phyloP scores from a whole-genome alignment of 2,329 filamentous ascomycete genomes.

The Seiridium unicorne region DNA sequence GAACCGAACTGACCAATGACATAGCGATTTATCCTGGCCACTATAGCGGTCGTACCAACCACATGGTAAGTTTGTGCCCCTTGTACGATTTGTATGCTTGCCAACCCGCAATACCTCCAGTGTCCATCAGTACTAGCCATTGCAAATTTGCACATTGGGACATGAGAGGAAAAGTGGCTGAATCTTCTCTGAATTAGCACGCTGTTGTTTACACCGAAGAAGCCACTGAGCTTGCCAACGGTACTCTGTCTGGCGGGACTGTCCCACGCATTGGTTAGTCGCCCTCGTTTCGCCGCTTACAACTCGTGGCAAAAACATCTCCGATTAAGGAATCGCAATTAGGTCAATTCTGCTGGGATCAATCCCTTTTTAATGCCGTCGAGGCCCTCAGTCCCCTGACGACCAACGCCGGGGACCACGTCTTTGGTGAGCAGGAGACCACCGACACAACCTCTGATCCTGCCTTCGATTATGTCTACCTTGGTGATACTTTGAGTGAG shows the following conservation, averaged over 20 bases:
- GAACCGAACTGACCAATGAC: not conserved
- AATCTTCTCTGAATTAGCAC: conserved; percentile 24
- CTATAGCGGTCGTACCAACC: conserved; percentile 41
- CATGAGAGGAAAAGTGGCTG: no score
- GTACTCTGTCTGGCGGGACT: conserved; percentile 42
- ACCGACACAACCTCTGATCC: not conserved
- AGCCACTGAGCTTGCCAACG: conserved; percentile 33
- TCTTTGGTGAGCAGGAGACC: conserved; percentile 2
- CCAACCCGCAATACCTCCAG: no score
- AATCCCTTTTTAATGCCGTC: conserved; percentile 44
- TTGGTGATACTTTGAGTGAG: not conserved
- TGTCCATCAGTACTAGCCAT: no score
- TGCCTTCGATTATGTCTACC: conserved; percentile 2
- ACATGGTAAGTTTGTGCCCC: conserved; percentile 28
- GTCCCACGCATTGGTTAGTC: conserved; percentile 48
- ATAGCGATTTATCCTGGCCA: conserved; percentile 33
- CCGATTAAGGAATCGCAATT: not conserved
- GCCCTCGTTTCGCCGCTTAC: not conserved
- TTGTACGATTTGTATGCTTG: no score
- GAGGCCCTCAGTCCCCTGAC: conserved; percentile 2
- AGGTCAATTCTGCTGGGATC: conserved; percentile 55
- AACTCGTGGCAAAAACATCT: not conserved
- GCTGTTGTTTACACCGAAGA: conserved; percentile 42
- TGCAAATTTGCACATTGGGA: no score
- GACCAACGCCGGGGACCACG: not conserved